Base-by-base conservation (phyloP, 805 yeast species). In the Yarrowia sp. region DNA sequence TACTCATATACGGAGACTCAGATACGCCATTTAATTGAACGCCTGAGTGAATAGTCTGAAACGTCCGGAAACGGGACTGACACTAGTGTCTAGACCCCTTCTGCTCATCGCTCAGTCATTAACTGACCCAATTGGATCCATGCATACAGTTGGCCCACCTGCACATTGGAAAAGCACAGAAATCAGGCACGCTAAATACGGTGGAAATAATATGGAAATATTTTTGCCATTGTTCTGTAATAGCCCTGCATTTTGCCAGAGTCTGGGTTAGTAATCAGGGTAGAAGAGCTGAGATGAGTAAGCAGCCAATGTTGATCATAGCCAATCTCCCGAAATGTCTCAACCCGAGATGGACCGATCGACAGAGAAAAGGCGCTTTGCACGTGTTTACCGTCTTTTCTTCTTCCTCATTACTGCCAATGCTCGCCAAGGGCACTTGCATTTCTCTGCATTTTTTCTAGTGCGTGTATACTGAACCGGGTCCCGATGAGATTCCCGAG, bases 191-290 rank as follows among this genome's bases (percentile, higher is more conserved):
- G 22, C 12, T 11, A 11, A 32, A 52, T 35, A 16, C 26, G 55
- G 56, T 16, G 22, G 55, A 32, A 49, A 32, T n/a, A 35, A 35
- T n/a, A 49, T 49, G 55, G 55, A 36, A 36, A 35, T 50, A 50
- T 50, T 50, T 50, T 50, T 35, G 35, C 40, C 10, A 35, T 49
- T 49, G 55, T 49, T 22, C 40, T 32, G 55, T 32, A n/a, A 7
- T n/a, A 49, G 55, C 55, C 55, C 55, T 49, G 55, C 55, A 49
- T 32, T 26, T 32, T 36, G 1, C 11, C 11, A 14, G 4, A 16
- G 2, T 15, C 9, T 22, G n/a, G 11, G 40, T 49, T 35, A 49
- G 55, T 35, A 48, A 48, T 46, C 50, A 22, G 32, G 32, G 3
- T 10, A 9, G 40, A 38, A 9, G 40, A 38, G 3, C 12, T 3